These are phyloP conservation scores for Erysimum cheiri DNA, from an alignment of 441 rosid genomes.

Conservation along the genomic window DNA sequence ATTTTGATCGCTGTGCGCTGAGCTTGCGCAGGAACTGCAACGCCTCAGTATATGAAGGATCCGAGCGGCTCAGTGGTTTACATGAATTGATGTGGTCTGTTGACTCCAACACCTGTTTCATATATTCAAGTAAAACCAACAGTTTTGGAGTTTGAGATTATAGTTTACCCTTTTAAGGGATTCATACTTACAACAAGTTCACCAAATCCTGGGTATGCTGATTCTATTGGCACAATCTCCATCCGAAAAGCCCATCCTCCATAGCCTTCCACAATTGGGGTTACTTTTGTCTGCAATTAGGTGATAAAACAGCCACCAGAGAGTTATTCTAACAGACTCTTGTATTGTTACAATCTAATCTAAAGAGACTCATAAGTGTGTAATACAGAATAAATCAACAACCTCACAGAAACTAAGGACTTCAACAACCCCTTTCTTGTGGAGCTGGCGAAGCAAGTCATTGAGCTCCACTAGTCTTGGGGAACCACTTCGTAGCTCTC, in stretches of 20 bases:
- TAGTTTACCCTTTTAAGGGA: not conserved
- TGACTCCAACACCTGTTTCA: slow-evolving; percentile 82
- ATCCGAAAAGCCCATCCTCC: slow-evolving; percentile 98
- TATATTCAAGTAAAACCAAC: slow-evolving; percentile 19
- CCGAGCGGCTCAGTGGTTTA: slow-evolving; percentile 80
- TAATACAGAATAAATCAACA: slow-evolving; percentile 8
- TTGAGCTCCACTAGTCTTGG: slow-evolving; percentile 83
- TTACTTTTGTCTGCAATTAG: slow-evolving; percentile 84
- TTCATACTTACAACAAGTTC: slow-evolving; percentile 79
- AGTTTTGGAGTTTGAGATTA: not conserved
- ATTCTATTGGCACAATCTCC: slow-evolving; percentile 95
- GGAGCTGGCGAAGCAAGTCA: slow-evolving; percentile 81
- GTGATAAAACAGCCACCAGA: slow-evolving; percentile 12
- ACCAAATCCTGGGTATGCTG: slow-evolving; percentile 98
- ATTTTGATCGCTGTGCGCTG: slow-evolving; percentile 51
- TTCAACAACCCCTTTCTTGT: slow-evolving; percentile 78
- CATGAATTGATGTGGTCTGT: slow-evolving; percentile 98
- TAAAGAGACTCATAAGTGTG: slow-evolving; percentile 10
- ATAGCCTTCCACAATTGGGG: slow-evolving; percentile 96
- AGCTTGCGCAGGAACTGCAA: slow-evolving; percentile 72
- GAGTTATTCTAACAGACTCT: not conserved
- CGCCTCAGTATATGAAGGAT: slow-evolving; percentile 82
- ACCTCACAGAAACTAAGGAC: slow-evolving; percentile 99
- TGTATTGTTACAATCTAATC: not conserved
- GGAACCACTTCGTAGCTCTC: slow-evolving; percentile 96